phyloP scores from a whole-genome alignment of 2,329 filamentous ascomycete genomes.

The Talaromyces sp. region DNA sequence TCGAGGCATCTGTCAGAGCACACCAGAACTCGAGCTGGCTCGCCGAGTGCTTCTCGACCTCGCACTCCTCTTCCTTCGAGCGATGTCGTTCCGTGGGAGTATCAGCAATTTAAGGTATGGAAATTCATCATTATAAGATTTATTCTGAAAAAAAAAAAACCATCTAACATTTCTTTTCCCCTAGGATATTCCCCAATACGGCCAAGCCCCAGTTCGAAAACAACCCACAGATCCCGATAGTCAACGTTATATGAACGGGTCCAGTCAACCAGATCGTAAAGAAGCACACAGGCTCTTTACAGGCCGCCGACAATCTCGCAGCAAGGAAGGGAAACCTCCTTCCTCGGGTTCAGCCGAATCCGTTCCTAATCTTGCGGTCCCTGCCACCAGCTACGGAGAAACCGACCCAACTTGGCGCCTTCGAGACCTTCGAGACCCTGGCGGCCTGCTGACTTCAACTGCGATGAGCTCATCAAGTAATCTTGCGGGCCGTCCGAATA shows the following conservation, averaged over 20 bases:
- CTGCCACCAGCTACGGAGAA: conserved; percentile 73
- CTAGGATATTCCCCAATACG: conserved; percentile 70
- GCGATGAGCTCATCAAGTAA: conserved; percentile 29
- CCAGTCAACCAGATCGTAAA: conserved; percentile 37
- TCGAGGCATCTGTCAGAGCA: conserved; percentile 52
- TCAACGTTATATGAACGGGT: conserved; percentile 50
- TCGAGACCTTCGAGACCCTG: conserved; percentile 55
- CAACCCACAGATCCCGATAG: conserved; percentile 65
- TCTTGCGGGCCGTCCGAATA: conserved; percentile 62
- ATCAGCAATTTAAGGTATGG: conserved; percentile 67
- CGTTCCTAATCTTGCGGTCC: conserved; percentile 41
- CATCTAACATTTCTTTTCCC: not conserved
- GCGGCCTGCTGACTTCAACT: conserved; percentile 13
- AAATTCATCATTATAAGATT: conserved; percentile 43
- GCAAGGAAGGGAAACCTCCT: conserved; percentile 54
- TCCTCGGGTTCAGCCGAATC: conserved; percentile 27
- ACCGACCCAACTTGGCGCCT: conserved; percentile 51
- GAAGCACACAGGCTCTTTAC: conserved; percentile 41
- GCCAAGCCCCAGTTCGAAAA: conserved; percentile 70
- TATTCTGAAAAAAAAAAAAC: not conserved
- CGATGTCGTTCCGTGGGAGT: conserved; percentile 96
- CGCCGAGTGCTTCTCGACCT: conserved; percentile 71
- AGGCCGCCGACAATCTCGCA: conserved; percentile 51
- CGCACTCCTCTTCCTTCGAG: conserved; percentile 82
- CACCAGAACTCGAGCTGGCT: conserved; percentile 52